Evolutionary conservation across 2,329 filamentous ascomycete species (phyloP).

Genomic region (Xylariales sp.): DNA sequence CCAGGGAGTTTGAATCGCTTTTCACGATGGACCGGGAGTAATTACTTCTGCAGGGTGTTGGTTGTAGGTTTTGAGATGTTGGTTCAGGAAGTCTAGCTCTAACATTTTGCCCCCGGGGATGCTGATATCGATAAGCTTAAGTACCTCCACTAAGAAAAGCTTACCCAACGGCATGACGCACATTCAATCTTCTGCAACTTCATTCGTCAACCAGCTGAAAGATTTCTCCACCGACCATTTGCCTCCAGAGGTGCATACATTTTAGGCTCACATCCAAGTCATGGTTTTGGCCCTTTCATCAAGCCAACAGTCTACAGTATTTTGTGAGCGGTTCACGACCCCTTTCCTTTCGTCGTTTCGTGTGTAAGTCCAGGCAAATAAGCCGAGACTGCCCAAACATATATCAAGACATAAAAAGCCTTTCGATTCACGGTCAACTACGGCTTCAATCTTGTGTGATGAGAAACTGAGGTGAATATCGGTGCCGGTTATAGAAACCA

Average conservation of each 20-base stretch:
- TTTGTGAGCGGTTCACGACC: too few species aligned
- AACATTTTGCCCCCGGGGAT: slow-evolving; percentile 1
- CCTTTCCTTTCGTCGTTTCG: too few species aligned
- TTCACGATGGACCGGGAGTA: neutral
- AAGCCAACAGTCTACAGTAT: too few species aligned
- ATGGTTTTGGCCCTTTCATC: too few species aligned
- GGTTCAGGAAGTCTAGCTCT: neutral
- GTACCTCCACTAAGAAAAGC: slow-evolving; percentile 3
- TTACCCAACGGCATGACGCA: slow-evolving; percentile 3
- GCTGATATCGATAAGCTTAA: slow-evolving; percentile 10
- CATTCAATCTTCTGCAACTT: slow-evolving; percentile 3
- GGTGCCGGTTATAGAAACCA: too few species aligned
- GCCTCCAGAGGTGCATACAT: neutral
- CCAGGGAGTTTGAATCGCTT: neutral
- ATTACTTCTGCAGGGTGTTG: neutral
- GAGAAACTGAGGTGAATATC: too few species aligned
- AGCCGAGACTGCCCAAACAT: too few species aligned
- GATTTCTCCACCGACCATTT: slow-evolving; percentile 1
- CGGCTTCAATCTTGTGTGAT: too few species aligned
- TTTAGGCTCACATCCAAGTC: neutral
- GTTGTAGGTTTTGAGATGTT: neutral
- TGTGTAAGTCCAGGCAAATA: too few species aligned
- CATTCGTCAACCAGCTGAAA: neutral
- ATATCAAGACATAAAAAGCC: too few species aligned
- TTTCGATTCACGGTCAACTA: too few species aligned